These are phyloP conservation scores for Diutina scorzettiae DNA, from an alignment of 1,139 yeast species.

Conservation along the genomic window DNA sequence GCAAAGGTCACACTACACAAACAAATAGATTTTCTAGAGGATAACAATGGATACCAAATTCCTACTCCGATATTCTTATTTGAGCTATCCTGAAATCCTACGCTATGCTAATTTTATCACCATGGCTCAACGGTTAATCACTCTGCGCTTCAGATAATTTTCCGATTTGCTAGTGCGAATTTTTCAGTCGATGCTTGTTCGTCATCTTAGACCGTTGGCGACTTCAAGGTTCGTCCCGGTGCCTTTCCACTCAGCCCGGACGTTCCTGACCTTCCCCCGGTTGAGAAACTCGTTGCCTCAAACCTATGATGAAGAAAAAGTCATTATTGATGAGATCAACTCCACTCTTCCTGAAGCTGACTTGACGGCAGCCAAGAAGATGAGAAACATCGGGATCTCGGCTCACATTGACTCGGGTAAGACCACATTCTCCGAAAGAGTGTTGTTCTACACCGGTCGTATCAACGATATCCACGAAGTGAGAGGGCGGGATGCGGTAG, in stretches of 20 bases:
- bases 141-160: too few species aligned
- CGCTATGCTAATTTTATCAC: too few species aligned
- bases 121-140: too few species aligned
- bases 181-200: neutral
- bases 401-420: conserved; percentile 45
- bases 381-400: conserved; percentile 93
- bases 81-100: too few species aligned
- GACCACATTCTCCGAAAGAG: conserved; percentile 64
- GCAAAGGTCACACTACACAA: too few species aligned
- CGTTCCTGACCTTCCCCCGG: neutral
- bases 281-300: neutral
- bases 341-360: conserved; percentile 47
- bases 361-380: conserved; percentile 34
- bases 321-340: conserved; percentile 48
- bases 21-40: too few species aligned
- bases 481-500: conserved; percentile 94
- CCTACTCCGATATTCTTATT: too few species aligned
- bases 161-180: too few species aligned
- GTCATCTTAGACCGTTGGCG: neutral
- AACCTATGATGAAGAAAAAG: conserved; percentile 64
- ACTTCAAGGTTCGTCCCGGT: neutral
- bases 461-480: conserved; percentile 98
- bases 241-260: neutral
- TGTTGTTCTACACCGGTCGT: conserved; percentile 89
- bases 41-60: too few species aligned